Percentiles rank a stretch among this genome's conserved stretches.
These are phyloP conservation scores for Malassezia sp. DNA, from an alignment of 1,284 basidiomycete genomes.

Conservation along the genomic window DNA sequence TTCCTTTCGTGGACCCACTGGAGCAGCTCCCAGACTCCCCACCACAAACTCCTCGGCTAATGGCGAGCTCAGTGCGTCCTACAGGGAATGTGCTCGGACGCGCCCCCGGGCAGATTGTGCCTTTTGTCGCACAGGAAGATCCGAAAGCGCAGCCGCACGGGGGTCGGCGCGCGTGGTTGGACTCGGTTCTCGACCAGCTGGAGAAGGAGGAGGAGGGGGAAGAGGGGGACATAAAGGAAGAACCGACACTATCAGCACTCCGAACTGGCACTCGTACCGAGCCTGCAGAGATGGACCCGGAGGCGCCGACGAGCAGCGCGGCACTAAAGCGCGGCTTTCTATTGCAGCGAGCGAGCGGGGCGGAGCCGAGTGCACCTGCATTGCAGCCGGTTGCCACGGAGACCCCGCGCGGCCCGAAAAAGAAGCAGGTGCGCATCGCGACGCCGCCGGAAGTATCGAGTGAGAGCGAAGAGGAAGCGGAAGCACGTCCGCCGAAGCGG, in stretches of 20 bases:
- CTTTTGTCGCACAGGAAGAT: background rate
- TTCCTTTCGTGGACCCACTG: slow-evolving; percentile 41
- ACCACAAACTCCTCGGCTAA: slow-evolving; percentile 2
- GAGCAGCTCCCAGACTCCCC: slow-evolving; percentile 24
- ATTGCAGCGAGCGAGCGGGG: slow-evolving; percentile 3
- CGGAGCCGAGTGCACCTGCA: background rate
- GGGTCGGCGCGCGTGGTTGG: slow-evolving; percentile 28
- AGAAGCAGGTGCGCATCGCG: slow-evolving; percentile 10
- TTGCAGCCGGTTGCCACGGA: background rate
- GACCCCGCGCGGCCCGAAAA: slow-evolving; percentile 1
- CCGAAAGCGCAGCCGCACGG: slow-evolving; percentile 6
- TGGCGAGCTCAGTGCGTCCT: background rate
- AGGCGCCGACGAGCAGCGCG: background rate
- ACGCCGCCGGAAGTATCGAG: no score
- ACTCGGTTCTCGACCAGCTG: slow-evolving; percentile 25
- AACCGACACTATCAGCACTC: no score
- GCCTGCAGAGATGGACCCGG: background rate
- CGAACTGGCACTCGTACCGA: background rate
- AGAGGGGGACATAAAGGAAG: background rate
- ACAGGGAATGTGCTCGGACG: slow-evolving; percentile 9
- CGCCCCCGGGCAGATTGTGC: slow-evolving; percentile 10
- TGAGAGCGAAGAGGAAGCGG: slow-evolving; percentile 4
- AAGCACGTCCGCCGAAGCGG: background rate
- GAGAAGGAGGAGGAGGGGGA: slow-evolving; percentile 28
- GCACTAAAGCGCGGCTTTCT: slow-evolving; percentile 7